Evolutionary conservation across 129 eudicot species (phyloP).

Genomic region (Flaveria bidentis): DNA sequence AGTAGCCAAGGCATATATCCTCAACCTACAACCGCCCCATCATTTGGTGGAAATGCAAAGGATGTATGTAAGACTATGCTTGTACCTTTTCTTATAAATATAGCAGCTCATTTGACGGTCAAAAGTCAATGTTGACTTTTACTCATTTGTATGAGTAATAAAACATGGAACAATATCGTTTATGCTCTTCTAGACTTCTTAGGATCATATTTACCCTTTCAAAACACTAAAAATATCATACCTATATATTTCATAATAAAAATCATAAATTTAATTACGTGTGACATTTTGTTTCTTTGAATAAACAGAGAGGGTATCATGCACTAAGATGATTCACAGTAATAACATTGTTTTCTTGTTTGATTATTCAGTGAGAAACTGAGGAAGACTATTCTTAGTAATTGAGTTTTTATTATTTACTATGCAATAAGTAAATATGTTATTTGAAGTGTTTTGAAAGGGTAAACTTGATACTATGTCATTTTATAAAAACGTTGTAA

Average conservation of each 20-base stretch:
- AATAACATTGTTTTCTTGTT: neutral
- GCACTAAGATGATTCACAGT: neutral
- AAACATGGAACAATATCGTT: neutral
- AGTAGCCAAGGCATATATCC: slow-evolving; percentile 96
- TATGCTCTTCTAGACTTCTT: neutral
- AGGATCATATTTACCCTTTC: slow-evolving; percentile 1
- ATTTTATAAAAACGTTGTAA: neutral
- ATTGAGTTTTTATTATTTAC: neutral
- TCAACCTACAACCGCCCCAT: slow-evolving; percentile 74
- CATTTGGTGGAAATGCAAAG: slow-evolving; percentile 70
- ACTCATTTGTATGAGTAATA: neutral
- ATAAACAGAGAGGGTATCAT: neutral
- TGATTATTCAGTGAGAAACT: neutral
- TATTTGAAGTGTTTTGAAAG: neutral
- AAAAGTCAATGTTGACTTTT: slow-evolving; percentile 19
- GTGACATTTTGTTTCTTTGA: neutral
- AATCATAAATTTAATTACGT: neutral
- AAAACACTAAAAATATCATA: neutral
- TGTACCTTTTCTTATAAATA: slow-evolving; percentile 6
- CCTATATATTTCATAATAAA: neutral
- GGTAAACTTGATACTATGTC: neutral
- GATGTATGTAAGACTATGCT: slow-evolving; percentile 63
- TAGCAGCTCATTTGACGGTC: neutral
- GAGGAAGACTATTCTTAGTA: neutral
- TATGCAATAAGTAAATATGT: neutral